phyloP scores from a whole-genome alignment of 805 yeast genomes.

The Ogataea methylovora region DNA sequence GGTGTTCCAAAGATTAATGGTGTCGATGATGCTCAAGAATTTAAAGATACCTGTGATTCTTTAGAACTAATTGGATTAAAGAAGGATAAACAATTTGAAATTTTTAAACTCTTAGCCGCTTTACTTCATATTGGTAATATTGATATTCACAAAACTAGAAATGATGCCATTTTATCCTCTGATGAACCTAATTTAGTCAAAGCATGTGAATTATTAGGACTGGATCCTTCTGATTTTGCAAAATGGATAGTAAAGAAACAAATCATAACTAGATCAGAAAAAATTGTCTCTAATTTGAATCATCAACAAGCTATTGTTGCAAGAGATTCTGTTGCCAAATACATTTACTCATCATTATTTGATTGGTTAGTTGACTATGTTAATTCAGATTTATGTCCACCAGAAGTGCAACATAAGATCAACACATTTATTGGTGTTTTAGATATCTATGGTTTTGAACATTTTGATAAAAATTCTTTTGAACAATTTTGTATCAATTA shows the following conservation, averaged over 20 bases:
- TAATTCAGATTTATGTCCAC: conserved; percentile 75
- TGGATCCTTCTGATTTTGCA: conserved; percentile 65
- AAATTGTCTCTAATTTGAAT: conserved; percentile 75
- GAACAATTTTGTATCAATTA: conserved; percentile 97
- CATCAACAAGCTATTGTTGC: conserved; percentile 84
- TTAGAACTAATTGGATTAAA: conserved; percentile 71
- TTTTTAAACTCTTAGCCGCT: conserved; percentile 80
- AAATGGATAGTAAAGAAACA: conserved; percentile 93
- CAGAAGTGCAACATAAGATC: conserved; percentile 51
- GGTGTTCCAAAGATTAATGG: conserved; percentile 63
- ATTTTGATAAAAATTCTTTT: conserved; percentile 86
- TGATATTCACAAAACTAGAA: conserved; percentile 75
- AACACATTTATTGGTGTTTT: conserved; percentile 86
- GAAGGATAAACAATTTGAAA: conserved; percentile 48
- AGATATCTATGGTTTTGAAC: conserved; percentile 97
- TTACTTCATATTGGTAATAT: conserved; percentile 90
- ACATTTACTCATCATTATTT: conserved; percentile 83
- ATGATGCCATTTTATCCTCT: conserved; percentile 69
- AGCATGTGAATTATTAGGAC: conserved; percentile 79
- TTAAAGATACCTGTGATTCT: conserved; percentile 67
- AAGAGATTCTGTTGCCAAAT: conserved; percentile 95
- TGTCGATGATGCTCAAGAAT: conserved; percentile 79
- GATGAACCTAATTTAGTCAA: conserved; percentile 82
- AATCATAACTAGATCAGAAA: conserved; percentile 86
- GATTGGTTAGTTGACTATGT: conserved; percentile 91